Conservation (phyloP, 2,329 filamentous ascomycete genomes). For the Magnaporthiopsis rhizophila region DNA sequence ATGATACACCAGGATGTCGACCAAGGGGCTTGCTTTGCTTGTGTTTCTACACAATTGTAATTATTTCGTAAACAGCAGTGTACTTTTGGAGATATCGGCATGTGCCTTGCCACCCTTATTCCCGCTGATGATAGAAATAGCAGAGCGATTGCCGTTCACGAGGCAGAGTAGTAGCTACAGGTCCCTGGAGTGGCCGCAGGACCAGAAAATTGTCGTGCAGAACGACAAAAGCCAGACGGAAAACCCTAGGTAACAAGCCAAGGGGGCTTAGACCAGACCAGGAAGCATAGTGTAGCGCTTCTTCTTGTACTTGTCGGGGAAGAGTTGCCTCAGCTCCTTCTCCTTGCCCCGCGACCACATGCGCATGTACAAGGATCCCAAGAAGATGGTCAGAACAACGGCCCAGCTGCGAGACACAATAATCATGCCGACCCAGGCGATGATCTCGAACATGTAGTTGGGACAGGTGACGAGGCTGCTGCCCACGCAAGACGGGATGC, state of each 20-base stretch:
- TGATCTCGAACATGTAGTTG: conserved; percentile 90
- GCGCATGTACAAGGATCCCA: conserved; percentile 73
- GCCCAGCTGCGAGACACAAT: conserved; percentile 72
- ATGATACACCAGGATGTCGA: not conserved
- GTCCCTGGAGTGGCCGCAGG: not conserved
- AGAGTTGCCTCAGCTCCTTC: conserved; percentile 78
- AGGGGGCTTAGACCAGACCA: conserved; percentile 54
- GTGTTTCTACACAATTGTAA: not conserved
- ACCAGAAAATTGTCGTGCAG: not conserved
- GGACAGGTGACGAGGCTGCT: conserved; percentile 88
- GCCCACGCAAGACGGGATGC: conserved; percentile 78
- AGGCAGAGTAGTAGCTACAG: not conserved
- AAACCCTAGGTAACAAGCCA: conserved; percentile 11
- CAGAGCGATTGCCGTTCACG: not conserved
- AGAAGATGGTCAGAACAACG: conserved; percentile 65
- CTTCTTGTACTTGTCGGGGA: conserved; percentile 89
- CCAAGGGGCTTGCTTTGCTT: not conserved
- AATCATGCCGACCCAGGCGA: conserved; percentile 80
- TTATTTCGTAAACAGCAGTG: not conserved
- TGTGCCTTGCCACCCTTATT: not conserved
- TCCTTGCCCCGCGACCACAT: conserved; percentile 91
- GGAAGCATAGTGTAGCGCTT: conserved; percentile 83
- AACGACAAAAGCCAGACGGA: not conserved
- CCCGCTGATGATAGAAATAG: not conserved
- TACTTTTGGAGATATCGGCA: not conserved